Conservation (phyloP, 2,329 filamentous ascomycete species). For the Stromatinia cepivora region DNA sequence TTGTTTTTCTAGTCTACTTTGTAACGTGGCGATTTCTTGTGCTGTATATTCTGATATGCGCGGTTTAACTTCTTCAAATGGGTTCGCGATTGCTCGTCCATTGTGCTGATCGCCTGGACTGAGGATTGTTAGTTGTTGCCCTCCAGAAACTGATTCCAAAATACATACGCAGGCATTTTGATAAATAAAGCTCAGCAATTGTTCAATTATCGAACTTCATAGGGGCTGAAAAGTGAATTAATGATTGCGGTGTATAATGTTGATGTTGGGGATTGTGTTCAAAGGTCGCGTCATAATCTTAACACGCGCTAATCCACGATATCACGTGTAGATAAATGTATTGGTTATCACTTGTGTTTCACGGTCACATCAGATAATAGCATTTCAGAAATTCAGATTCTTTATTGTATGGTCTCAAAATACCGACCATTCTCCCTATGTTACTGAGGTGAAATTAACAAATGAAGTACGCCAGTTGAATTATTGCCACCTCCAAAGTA, state of each 20-base stretch:
- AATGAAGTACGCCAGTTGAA: conserved; percentile 36
- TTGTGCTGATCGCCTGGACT: conserved; percentile 70
- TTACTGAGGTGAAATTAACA: conserved; percentile 28
- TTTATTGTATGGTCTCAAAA: conserved; percentile 11
- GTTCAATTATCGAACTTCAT: conserved; percentile 8
- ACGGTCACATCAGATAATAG: background rate
- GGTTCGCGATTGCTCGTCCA: conserved; percentile 61
- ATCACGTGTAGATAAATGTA: conserved; percentile 17
- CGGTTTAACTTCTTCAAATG: conserved; percentile 72
- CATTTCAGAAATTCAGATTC: background rate
- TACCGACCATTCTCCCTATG: conserved; percentile 22
- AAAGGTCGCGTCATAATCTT: conserved; percentile 17
- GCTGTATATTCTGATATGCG: conserved; percentile 81
- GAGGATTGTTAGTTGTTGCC: conserved; percentile 29
- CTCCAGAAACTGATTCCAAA: background rate
- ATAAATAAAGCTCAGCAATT: conserved; percentile 20
- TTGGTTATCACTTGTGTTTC: background rate
- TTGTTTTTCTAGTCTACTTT: conserved; percentile 85
- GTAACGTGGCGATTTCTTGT: conserved; percentile 84
- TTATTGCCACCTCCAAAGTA: conserved; percentile 29
- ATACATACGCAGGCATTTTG: conserved; percentile 50
- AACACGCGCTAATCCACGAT: conserved; percentile 21
- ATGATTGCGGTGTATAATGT: background rate
- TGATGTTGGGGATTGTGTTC: background rate
- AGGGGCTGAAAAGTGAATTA: background rate